phyloP scores from a whole-genome alignment of 805 yeast species.

The Candida silvicultrix region DNA sequence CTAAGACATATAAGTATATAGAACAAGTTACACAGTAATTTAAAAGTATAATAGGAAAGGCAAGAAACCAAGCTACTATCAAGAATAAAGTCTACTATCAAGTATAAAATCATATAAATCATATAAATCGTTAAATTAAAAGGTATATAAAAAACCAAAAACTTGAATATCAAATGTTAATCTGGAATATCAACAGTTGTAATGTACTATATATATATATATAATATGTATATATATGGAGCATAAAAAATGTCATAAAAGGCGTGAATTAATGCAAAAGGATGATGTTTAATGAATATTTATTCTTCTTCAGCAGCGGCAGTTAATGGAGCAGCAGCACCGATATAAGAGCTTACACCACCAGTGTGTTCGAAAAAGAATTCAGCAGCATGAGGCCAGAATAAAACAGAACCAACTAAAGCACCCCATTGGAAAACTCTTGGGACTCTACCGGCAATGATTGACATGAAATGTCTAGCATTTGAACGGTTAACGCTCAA shows the following conservation, averaged over 20 bases:
- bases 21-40: no score
- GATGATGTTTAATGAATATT: background rate
- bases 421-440: slow-evolving; percentile 17
- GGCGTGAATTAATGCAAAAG: background rate
- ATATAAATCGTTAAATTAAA: background rate
- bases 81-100: no score
- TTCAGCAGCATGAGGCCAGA: slow-evolving; percentile 16
- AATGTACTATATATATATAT: background rate
- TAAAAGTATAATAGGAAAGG: no score
- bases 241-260: background rate
- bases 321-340: background rate
- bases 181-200: background rate
- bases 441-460: slow-evolving; percentile 10
- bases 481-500: slow-evolving; percentile 14
- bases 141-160: background rate
- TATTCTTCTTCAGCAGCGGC: background rate
- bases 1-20: background rate
- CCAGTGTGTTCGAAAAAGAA: background rate
- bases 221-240: no score
- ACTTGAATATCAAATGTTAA: background rate
- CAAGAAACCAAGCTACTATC: no score
- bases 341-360: background rate
- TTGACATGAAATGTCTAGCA: slow-evolving; percentile 1
- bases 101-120: background rate
- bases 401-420: slow-evolving; percentile 10